Evolutionary conservation across 2,329 filamentous ascomycete species (phyloP).

Genomic region (Pyricularia sp.): DNA sequence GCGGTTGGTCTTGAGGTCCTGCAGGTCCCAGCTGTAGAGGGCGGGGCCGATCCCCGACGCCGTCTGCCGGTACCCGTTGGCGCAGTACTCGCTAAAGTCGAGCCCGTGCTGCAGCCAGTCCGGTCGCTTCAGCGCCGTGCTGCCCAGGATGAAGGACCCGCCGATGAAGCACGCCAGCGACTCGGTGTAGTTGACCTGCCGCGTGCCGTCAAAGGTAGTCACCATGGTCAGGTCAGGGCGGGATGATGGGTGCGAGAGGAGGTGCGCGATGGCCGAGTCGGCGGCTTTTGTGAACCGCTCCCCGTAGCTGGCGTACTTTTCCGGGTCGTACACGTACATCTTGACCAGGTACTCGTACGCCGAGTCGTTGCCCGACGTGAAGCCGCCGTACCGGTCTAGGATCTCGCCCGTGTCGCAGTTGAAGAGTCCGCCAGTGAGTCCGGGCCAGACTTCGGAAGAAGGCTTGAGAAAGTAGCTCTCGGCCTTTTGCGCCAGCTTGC

Average conservation of each 20-base stretch:
- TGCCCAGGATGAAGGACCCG: slow-evolving; percentile 56
- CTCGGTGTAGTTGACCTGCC: slow-evolving; percentile 24
- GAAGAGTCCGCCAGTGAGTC: slow-evolving; percentile 15
- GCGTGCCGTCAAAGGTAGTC: slow-evolving; percentile 41
- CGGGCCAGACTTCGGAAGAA: slow-evolving; percentile 24
- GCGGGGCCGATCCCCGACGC: slow-evolving; percentile 46
- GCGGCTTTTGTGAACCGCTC: slow-evolving; percentile 65
- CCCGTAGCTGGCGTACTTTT: slow-evolving; percentile 49
- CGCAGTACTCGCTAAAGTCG: slow-evolving; percentile 45
- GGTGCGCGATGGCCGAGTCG: slow-evolving; percentile 59
- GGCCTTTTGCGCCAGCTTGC: slow-evolving; percentile 55
- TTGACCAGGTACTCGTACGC: slow-evolving; percentile 54
- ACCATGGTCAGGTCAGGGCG: slow-evolving; percentile 26
- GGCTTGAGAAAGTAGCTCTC: slow-evolving; percentile 50
- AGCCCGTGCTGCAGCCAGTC: slow-evolving; percentile 41
- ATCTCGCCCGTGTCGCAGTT: neutral
- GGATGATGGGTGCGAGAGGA: slow-evolving; percentile 49
- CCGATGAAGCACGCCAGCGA: slow-evolving; percentile 61
- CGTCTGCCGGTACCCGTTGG: slow-evolving; percentile 46
- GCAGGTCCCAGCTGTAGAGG: neutral
- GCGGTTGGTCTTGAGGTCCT: neutral
- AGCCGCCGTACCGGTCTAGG: neutral
- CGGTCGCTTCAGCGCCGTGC: slow-evolving; percentile 41
- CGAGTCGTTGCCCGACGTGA: slow-evolving; percentile 21
- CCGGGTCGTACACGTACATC: slow-evolving; percentile 70